Conservation (phyloP, 352 stramenopile species). For the Phytophthora podocarpi region DNA sequence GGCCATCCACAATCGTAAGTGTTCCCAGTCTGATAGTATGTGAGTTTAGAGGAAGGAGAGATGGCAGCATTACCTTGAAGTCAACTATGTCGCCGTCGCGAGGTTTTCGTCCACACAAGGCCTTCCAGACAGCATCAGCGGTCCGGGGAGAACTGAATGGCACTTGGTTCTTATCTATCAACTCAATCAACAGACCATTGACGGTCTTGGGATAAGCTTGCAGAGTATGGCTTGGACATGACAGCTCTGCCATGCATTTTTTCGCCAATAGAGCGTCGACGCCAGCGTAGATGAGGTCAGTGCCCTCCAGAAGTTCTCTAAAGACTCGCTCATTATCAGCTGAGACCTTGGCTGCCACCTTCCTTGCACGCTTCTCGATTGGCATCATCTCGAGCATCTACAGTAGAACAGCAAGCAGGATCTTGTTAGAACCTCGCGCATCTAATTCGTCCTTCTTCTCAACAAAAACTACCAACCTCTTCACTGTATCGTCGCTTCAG, state of each 20-base stretch:
- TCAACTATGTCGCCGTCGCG: constrained; percentile 13
- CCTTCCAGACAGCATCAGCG: constrained; percentile 14
- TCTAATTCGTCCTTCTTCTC: too few species aligned
- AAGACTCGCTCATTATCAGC: constrained; percentile 4
- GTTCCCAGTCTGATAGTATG: not conserved
- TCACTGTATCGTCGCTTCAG: constrained; percentile 27
- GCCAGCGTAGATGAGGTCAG: not conserved
- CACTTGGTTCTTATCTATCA: constrained; percentile 18
- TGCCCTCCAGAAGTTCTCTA: constrained; percentile 4
- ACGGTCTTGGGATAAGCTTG: not conserved
- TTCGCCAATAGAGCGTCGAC: constrained; percentile 10
- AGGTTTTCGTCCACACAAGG: not conserved
- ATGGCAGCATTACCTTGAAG: constrained; percentile 17
- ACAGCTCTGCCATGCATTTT: constrained; percentile 10
- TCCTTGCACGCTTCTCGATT: constrained; percentile 1
- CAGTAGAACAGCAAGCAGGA: too few species aligned
- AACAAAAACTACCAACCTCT: constrained; percentile 10
- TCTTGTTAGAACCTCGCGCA: too few species aligned
- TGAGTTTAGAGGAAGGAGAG: not conserved
- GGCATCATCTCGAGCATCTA: constrained; percentile 34
- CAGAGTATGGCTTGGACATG: constrained; percentile 5
- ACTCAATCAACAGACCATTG: constrained; percentile 24
- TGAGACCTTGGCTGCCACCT: not conserved
- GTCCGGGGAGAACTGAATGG: constrained; percentile 8
- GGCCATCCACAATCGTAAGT: not conserved